Percentiles rank a stretch among this genome's conserved stretches.
phyloP scores from a whole-genome alignment of 805 yeast species.

The Candida ficus region DNA sequence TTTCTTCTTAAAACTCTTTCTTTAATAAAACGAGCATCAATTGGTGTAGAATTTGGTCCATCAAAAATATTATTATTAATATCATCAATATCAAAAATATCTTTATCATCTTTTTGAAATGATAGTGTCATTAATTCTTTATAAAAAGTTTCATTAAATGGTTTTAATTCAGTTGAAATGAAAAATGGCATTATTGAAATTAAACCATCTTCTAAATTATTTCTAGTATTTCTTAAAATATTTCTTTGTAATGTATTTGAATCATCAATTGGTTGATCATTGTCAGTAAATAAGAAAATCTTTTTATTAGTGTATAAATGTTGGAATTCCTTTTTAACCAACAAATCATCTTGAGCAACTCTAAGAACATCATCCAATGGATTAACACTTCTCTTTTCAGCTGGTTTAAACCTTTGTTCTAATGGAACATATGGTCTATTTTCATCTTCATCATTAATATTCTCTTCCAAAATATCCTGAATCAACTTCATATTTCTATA shows the following conservation, averaged over 20 bases:
- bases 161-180: conserved; percentile 31
- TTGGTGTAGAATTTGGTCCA: conserved; percentile 39
- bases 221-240: conserved; percentile 49
- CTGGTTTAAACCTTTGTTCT: conserved; percentile 26
- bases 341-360: conserved; percentile 51
- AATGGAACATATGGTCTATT: conserved; percentile 22
- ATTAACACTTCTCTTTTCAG: conserved; percentile 20
- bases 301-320: conserved; percentile 49
- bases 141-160: conserved; percentile 46
- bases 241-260: conserved; percentile 35
- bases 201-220: conserved; percentile 51
- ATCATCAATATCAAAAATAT: conserved; percentile 9
- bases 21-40: conserved; percentile 38
- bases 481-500: conserved; percentile 51
- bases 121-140: conserved; percentile 43
- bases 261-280: conserved; percentile 57
- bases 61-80: conserved; percentile 21
- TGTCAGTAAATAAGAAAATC: conserved; percentile 68
- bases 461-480: conserved; percentile 45
- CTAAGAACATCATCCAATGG: conserved; percentile 42
- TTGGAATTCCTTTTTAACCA: conserved; percentile 33
- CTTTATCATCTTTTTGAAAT: conserved; percentile 14
- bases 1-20: conserved; percentile 48
- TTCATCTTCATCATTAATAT: conserved; percentile 10
- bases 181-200: conserved; percentile 63